A percentile compares a stretch with the other conserved stretches of the same genome.
phyloP scores from a whole-genome alignment of 1,284 basidiomycete genomes.

The Ustilago vetiveriae region DNA sequence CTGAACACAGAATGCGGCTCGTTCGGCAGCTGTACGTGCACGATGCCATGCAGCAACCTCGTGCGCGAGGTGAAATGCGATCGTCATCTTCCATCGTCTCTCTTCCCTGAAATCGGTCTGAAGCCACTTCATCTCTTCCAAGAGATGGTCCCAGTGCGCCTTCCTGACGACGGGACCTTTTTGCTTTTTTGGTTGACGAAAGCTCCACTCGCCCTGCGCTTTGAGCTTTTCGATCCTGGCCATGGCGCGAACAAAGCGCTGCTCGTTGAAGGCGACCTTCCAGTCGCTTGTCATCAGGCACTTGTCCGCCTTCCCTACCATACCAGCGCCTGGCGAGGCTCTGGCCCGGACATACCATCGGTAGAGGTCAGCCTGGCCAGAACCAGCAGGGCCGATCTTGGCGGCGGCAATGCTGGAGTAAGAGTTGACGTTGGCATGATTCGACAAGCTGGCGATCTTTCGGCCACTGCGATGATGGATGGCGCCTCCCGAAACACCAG shows the following conservation, averaged over 20 bases:
- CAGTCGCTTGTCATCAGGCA: conserved; percentile 64
- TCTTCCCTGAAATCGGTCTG: conserved; percentile 94
- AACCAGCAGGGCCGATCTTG: conserved; percentile 53
- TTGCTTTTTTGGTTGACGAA: conserved; percentile 94
- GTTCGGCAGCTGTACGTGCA: conserved; percentile 75
- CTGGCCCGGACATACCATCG: conserved; percentile 62
- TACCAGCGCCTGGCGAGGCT: conserved; percentile 58
- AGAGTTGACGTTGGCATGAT: conserved; percentile 34
- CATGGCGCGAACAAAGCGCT: conserved; percentile 74
- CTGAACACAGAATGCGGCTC: conserved; percentile 73
- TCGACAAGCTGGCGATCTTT: conserved; percentile 29
- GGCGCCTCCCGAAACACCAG: conserved; percentile 60
- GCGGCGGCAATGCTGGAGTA: conserved; percentile 40
- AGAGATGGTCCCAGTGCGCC: conserved; percentile 91
- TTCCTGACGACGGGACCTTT: conserved; percentile 82
- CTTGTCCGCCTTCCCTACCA: conserved; percentile 66
- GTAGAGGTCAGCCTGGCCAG: conserved; percentile 57
- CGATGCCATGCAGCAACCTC: conserved; percentile 88
- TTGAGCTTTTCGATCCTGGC: conserved; percentile 88
- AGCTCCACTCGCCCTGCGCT: conserved; percentile 84
- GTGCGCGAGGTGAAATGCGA: conserved; percentile 85
- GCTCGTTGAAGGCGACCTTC: conserved; percentile 65
- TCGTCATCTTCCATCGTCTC: conserved; percentile 86
- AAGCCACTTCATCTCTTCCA: conserved; percentile 99
- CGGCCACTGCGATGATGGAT: conserved; percentile 59